Percentiles rank a stretch among this genome's conserved stretches.
Conservation (phyloP, 1,284 basidiomycete genomes). For the Exsudoporus floridanus region DNA sequence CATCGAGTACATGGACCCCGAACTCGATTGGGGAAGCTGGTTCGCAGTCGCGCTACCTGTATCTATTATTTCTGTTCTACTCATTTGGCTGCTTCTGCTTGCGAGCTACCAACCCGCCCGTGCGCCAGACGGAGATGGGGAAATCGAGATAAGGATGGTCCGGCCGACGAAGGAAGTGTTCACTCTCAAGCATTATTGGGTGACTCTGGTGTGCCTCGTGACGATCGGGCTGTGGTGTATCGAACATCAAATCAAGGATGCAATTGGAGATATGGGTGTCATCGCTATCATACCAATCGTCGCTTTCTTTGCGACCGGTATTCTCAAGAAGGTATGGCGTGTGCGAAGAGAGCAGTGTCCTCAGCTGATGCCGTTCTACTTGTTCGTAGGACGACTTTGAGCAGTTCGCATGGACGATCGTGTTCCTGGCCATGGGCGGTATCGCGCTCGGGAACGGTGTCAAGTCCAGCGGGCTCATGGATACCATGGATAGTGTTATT, state of each 20-base stretch:
- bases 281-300: slow-evolving; percentile 94
- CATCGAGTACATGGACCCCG: slow-evolving; percentile 82
- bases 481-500: slow-evolving; percentile 73
- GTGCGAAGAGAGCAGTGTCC: background rate
- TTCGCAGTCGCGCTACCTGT: slow-evolving; percentile 94
- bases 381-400: slow-evolving; percentile 84
- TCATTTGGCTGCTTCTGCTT: slow-evolving; percentile 91
- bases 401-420: slow-evolving; percentile 91
- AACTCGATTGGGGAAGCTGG: slow-evolving; percentile 90
- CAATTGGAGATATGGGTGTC: slow-evolving; percentile 95
- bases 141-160: slow-evolving; percentile 80
- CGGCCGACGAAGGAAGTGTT: slow-evolving; percentile 80
- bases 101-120: slow-evolving; percentile 76
- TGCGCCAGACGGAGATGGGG: slow-evolving; percentile 73
- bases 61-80: slow-evolving; percentile 77
- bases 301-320: slow-evolving; percentile 92
- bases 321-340: slow-evolving; percentile 80
- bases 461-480: slow-evolving; percentile 83
- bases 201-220: slow-evolving; percentile 77
- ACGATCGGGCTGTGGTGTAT: slow-evolving; percentile 94
- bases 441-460: slow-evolving; percentile 97
- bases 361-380: background rate
- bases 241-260: slow-evolving; percentile 77
- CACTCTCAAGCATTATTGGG: slow-evolving; percentile 88
- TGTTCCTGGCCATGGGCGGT: slow-evolving; percentile 97